phyloP scores from a whole-genome alignment of 345 rosid species.

The Brassica napus region Da-Ae NC_063436.1:14190001-14190500 shows the following conservation, averaged over 20 bases:
- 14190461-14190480: slow-evolving; percentile 84
- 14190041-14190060: slow-evolving; percentile 65
- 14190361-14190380: slow-evolving; percentile 97
- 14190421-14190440: slow-evolving; percentile 68
- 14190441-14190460: slow-evolving; percentile 77
- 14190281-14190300: slow-evolving; percentile 70
- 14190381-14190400: slow-evolving; percentile 75
- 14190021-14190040: slow-evolving; percentile 82
- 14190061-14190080: slow-evolving; percentile 87
- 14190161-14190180: slow-evolving; percentile 71
- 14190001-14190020: slow-evolving; percentile 92
- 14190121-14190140: slow-evolving; percentile 85
- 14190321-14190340: slow-evolving; percentile 72
- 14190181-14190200: slow-evolving; percentile 63
- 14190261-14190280: slow-evolving; percentile 83
- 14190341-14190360: slow-evolving; percentile 62
- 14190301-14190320: slow-evolving; percentile 64
- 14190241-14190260: slow-evolving; percentile 78
- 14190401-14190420: slow-evolving; percentile 72
- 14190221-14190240: slow-evolving; percentile 81
- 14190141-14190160: slow-evolving; percentile 72
- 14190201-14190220: slow-evolving; percentile 52
- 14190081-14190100: slow-evolving; percentile 85
- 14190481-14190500: slow-evolving; percentile 63
- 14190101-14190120: slow-evolving; percentile 77